Base-by-base conservation (phyloP, 768 basidiomycete genomes). In the Amanita molliuscula region DNA sequence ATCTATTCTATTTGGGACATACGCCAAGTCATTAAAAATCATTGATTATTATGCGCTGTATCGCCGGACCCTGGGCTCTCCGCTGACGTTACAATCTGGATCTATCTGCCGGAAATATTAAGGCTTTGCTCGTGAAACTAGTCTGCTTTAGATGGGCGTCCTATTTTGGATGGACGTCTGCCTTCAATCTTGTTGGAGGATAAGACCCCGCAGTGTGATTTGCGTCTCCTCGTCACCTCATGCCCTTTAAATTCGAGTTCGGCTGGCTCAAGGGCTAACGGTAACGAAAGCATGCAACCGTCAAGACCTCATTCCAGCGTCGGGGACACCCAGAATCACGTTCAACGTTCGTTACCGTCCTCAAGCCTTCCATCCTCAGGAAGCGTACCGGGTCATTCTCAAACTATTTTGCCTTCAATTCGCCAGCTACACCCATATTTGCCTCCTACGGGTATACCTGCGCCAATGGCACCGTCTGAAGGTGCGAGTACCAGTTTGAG, bases 391-490 rank as follows among this genome's bases (percentile, higher is more conserved):
- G 58, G 41, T 58, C 63, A 54, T 50, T 43, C 50, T 26, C 67
- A 66, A 33, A 67, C 67, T 2, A 68, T 69, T 43, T 69, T 86
- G 23, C 84, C 84, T 3, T 78, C 84, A 44, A 85, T 87, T 58
- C 78, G 78, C 45, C 77, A 82, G 29, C 68, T 86, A 20, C 81
- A 84, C 60, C 80, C 79, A 25, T 79, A 78, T 63, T 73, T 82
- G 18, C 75, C 77, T 3, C 76, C 75, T n/a, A 67, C 81, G 6
- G 69, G 70, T n/a, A 58, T 56, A 13, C 53, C 56, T 15, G 48
- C 56, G 45, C 34, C 34, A 55, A 26, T 43, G 41, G 25, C 50
- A n/a, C 50, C 48, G 3, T 56, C 51, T 31, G 59, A 61, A 38
- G 51, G 55, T 40, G 37, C 58, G 13, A 41, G 47, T 16, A 13